phyloP scores from a whole-genome alignment of 805 yeast genomes.

The Nakazawaea anatomiae region DNA sequence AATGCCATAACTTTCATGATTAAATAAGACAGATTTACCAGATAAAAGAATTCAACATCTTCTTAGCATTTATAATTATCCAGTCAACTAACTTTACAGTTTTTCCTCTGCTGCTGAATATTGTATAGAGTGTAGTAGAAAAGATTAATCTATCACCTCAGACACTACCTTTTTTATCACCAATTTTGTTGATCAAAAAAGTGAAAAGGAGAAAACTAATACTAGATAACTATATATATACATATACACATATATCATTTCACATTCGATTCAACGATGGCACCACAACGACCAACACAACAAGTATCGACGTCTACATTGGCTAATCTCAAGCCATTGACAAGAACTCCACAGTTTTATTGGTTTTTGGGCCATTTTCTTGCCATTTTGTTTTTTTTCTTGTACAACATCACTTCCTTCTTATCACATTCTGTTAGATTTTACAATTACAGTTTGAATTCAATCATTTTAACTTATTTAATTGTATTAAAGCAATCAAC shows the following conservation, averaged over 20 bases:
- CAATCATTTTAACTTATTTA: slow-evolving; percentile 53
- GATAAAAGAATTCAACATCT: too few relatives aligned
- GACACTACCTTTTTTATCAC: too few relatives aligned
- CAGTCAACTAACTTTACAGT: too few relatives aligned
- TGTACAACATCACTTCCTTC: slow-evolving; percentile 35
- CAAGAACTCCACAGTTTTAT: slow-evolving; percentile 53
- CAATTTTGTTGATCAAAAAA: too few relatives aligned
- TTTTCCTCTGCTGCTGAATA: too few relatives aligned
- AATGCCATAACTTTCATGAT: too few relatives aligned
- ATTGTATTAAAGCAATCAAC: slow-evolving; percentile 59
- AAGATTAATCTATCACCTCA: too few relatives aligned
- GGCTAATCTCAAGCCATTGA: slow-evolving; percentile 11
- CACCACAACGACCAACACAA: background rate
- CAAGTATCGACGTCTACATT: background rate
- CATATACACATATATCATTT: background rate
- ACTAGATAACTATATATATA: background rate
- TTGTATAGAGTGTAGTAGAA: too few relatives aligned
- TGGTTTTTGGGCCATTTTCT: slow-evolving; percentile 64
- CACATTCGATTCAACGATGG: background rate
- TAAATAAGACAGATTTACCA: too few relatives aligned
- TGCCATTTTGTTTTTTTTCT: slow-evolving; percentile 36
- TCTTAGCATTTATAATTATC: too few relatives aligned
- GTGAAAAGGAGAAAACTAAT: too few relatives aligned
- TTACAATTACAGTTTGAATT: slow-evolving; percentile 38
- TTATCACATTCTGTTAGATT: slow-evolving; percentile 29